phyloP scores from a whole-genome alignment of 768 basidiomycete genomes.

The Suillus bovinus region DNA sequence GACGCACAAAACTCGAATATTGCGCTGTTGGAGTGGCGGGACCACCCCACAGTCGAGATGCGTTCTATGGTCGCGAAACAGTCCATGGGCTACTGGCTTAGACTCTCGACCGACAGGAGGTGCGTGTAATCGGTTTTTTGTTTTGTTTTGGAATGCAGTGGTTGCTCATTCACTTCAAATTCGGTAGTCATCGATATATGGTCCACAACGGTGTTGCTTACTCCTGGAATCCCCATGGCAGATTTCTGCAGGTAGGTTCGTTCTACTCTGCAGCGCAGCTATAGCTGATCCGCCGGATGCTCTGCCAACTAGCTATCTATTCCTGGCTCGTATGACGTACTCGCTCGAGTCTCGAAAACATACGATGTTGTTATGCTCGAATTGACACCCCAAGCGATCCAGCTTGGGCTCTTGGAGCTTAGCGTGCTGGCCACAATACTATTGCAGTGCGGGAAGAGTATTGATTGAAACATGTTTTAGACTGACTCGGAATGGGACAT shows the following conservation, averaged over 20 bases:
- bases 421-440: constrained; percentile 53
- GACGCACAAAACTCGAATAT: constrained; percentile 46
- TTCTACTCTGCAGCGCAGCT: constrained; percentile 5
- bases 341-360: constrained; percentile 51
- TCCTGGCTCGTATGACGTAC: constrained; percentile 37
- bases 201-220: constrained; percentile 49
- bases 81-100: constrained; percentile 53
- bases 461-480: constrained; percentile 42
- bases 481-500: too few species aligned
- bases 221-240: constrained; percentile 55
- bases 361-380: constrained; percentile 51
- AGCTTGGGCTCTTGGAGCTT: constrained; percentile 53
- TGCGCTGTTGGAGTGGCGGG: constrained; percentile 59
- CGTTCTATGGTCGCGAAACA: constrained; percentile 52
- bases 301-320: constrained; percentile 46
- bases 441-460: constrained; percentile 60
- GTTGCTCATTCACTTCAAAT: neutral
- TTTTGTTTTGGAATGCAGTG: neutral
- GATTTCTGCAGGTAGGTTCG: constrained; percentile 51
- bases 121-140: constrained; percentile 29
- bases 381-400: constrained; percentile 54
- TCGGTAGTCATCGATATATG: constrained; percentile 48
- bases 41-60: constrained; percentile 51
- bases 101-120: constrained; percentile 48
- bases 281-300: neutral